phyloP scores from a whole-genome alignment of 495 filamentous ascomycete genomes.

The Aspergillus panamensis region DNA sequence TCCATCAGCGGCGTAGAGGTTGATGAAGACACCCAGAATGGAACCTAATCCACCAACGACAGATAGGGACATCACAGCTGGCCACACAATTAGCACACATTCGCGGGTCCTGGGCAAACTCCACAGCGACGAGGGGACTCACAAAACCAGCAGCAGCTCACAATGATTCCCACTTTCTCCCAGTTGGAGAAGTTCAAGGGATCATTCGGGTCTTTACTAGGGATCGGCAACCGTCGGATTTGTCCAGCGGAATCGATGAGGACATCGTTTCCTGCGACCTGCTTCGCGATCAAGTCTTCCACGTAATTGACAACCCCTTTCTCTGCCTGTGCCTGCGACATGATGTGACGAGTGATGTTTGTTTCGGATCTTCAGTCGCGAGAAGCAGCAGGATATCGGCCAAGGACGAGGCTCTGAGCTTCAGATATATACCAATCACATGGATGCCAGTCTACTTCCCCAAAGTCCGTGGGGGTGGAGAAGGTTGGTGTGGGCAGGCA shows the following conservation, averaged over 20 bases:
- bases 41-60: constrained; percentile 32
- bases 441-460: no score
- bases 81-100: neutral
- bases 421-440: no score
- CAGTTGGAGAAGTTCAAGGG: constrained; percentile 30
- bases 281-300: no score
- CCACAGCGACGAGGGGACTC: constrained; percentile 17
- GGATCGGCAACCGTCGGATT: constrained; percentile 29
- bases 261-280: no score
- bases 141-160: constrained; percentile 39
- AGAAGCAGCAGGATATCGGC: no score
- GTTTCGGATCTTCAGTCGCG: no score
- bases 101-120: neutral
- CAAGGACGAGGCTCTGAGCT: no score
- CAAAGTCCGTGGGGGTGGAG: no score
- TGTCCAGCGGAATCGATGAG: constrained; percentile 23
- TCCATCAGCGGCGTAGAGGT: constrained; percentile 28
- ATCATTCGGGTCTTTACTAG: constrained; percentile 33
- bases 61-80: constrained; percentile 36
- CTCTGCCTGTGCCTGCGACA: no score
- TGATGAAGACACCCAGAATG: constrained; percentile 29
- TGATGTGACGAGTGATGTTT: no score
- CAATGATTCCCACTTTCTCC: constrained; percentile 31
- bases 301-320: no score
- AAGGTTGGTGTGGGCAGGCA: no score